Evolutionary conservation across 306 rosid species (phyloP), one percentile per base, ranked within the genome.

Genomic region (Datisca glomerata): DNA sequence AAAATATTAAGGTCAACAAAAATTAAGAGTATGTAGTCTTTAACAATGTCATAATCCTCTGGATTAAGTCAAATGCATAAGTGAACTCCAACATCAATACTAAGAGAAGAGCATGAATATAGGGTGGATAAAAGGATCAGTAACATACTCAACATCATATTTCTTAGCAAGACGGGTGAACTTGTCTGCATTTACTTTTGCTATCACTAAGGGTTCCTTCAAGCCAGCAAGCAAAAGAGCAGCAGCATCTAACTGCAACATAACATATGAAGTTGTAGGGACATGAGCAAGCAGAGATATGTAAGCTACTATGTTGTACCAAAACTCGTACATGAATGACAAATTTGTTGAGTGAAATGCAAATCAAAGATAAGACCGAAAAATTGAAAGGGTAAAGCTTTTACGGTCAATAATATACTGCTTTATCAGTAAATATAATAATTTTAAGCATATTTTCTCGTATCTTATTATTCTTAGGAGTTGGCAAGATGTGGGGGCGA

Each of bases 131-230:
- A 8, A 45, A 18, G 25, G 50, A 24, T 5, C 43, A 48, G 24
- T 33, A 63, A 50, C 89, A 66, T 78, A 91, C 98, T 57, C 78
- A 16, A 91, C 57, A 5, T 78, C 81, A 19, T 66, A 58, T 84
- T 84, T 91, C 23, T 24, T 60, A 4, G 80, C 92, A 22, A 89
- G 70, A 45, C 77, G 18, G 13, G 77, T 63, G 57, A 52, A 75
- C 72, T 89, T 89, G 70, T 89, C 98, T 17, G 93, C 95, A 54
- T 89, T 38, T 46, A 84, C 70, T 75, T 84, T 89, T 3, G 91
- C 95, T 41, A 89, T 71, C 59, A 68, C 50, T 38, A 89, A 55
- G n/a, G 95, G 95, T 43, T 74, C 64, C 60, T 67, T 80, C 79
- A 84, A 59, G 44, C 50, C 55, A 36, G 95, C 86, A 45, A 89